Evolutionary conservation across 1,284 basidiomycete genomes (phyloP), one percentile per base, ranked within the genome.

Genomic region (Tilletia walkeri): DNA sequence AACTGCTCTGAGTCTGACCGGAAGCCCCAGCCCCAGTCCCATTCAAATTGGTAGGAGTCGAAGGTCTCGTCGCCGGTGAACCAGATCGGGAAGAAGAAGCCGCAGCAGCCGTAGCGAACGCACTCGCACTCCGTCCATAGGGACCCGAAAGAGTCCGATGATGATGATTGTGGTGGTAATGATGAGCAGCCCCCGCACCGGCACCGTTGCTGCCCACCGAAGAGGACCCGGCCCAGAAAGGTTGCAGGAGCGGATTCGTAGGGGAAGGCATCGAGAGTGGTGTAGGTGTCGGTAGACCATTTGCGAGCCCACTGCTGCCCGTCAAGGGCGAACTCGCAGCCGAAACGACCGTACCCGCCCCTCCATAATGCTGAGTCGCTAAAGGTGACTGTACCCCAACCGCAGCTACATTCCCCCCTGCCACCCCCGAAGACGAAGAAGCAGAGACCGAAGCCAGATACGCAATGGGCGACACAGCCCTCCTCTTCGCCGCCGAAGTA

Each of bases 391-490:
- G 41, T 45, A 45, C 14, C 41, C 41, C 41, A 7, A 45, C 6
- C 41, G 3, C 41, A 45, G 14, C 41, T 14, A 14, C 41, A 45
- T 14, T 45, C 9, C 41, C 41, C 3, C 41, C 41, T 14, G 14
- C 14, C 41, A 45, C 9, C 6, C 24, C 49, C 65, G 45, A 50
- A 3, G 59, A 38, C 5, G 12, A 6, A 16, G 34, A 18, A 20
- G 20, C 48, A 18, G 45, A 67, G 12, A n/a, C 20, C 30, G 65
- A 66, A 1, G 38, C 59, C 9, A 63, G 36, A 34, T 63, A 63
- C 16, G 59, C 59, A 63, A 75, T 74, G 6, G 76, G 76, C n/a
- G 73, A 75, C 0, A 78, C 76, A 3, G 76, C 76, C 4, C 76
- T 67, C 24, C 76, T 72, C 70, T 78, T 78, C 67, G 75, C 74